Evolutionary conservation across 768 basidiomycete species (phyloP).

Genomic region (Lentinus brumalis): DNA sequence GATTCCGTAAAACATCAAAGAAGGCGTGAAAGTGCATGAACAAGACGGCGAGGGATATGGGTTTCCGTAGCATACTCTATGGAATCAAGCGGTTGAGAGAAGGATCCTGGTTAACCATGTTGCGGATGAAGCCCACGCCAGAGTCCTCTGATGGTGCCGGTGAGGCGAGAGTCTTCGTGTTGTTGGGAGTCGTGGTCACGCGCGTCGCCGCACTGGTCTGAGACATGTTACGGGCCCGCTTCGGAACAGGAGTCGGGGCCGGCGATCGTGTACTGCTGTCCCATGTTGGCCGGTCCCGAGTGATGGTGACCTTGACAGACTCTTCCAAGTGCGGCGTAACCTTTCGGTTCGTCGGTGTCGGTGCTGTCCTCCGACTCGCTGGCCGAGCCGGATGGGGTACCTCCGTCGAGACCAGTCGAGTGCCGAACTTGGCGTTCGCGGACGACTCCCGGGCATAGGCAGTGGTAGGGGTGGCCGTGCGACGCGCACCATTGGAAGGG

Average conservation of each 20-base stretch:
- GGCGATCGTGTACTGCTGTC: constrained; percentile 54
- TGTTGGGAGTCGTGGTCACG: constrained; percentile 34
- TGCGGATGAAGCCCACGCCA: constrained; percentile 81
- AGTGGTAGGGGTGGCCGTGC: constrained; percentile 43
- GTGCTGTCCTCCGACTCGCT: constrained; percentile 61
- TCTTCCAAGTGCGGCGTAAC: constrained; percentile 58
- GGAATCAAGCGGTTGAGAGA: constrained; percentile 48
- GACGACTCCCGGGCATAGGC: constrained; percentile 80
- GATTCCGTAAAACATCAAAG: constrained; percentile 28
- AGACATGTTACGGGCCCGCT: constrained; percentile 71
- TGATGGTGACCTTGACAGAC: constrained; percentile 69
- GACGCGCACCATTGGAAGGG: constrained; percentile 33
- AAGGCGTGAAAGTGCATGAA: constrained; percentile 21
- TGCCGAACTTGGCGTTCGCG: constrained; percentile 92
- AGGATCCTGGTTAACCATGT: constrained; percentile 76
- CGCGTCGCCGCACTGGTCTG: constrained; percentile 67
- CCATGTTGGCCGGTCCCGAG: constrained; percentile 64
- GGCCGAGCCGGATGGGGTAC: constrained; percentile 49
- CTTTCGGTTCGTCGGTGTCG: constrained; percentile 45
- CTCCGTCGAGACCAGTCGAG: constrained; percentile 73
- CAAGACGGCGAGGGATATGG: constrained; percentile 2
- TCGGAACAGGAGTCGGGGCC: constrained; percentile 37
- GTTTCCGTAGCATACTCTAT: constrained; percentile 22
- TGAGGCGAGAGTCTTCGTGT: constrained; percentile 56
- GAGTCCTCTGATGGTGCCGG: constrained; percentile 83